phyloP scores from a whole-genome alignment of 495 filamentous ascomycete genomes.

The Tetracladium marchalianum region DNA sequence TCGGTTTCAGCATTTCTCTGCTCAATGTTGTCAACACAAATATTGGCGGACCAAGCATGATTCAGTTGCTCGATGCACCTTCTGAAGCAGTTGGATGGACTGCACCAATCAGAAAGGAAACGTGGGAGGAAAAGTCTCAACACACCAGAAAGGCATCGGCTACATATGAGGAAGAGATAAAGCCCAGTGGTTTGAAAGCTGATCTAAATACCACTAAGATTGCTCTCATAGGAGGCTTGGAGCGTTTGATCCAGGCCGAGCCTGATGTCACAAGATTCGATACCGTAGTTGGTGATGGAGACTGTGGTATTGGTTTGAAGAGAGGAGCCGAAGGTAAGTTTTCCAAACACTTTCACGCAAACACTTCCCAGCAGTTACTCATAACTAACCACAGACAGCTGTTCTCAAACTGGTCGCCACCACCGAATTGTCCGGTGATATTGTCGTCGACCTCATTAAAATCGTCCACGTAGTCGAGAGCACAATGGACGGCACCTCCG shows the following conservation, averaged over 20 bases:
- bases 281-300: conserved; percentile 88
- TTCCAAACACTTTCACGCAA: too few relatives aligned
- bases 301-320: conserved; percentile 86
- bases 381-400: conserved; percentile 31
- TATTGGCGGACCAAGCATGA: conserved; percentile 68
- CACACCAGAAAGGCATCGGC: conserved; percentile 30
- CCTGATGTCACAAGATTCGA: conserved; percentile 81
- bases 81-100: conserved; percentile 82
- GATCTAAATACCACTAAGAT: conserved; percentile 48
- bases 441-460: conserved; percentile 57
- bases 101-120: conserved; percentile 53
- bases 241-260: conserved; percentile 66
- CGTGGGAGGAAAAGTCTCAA: conserved; percentile 44
- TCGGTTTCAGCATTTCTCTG: conserved; percentile 83
- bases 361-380: conserved; percentile 3
- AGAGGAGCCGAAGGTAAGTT: conserved; percentile 72
- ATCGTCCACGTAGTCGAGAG: conserved; percentile 81
- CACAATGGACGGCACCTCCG: conserved; percentile 92
- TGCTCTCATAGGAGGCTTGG: conserved; percentile 55
- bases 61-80: conserved; percentile 79
- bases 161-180: conserved; percentile 33
- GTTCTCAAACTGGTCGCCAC: conserved; percentile 55
- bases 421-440: conserved; percentile 52
- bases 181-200: conserved; percentile 61
- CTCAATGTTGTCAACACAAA: conserved; percentile 75